Percentiles rank a stretch among this genome's conserved stretches.
Conservation (phyloP, 2,329 filamentous ascomycete genomes). For the Cercospora beticola region DNA sequence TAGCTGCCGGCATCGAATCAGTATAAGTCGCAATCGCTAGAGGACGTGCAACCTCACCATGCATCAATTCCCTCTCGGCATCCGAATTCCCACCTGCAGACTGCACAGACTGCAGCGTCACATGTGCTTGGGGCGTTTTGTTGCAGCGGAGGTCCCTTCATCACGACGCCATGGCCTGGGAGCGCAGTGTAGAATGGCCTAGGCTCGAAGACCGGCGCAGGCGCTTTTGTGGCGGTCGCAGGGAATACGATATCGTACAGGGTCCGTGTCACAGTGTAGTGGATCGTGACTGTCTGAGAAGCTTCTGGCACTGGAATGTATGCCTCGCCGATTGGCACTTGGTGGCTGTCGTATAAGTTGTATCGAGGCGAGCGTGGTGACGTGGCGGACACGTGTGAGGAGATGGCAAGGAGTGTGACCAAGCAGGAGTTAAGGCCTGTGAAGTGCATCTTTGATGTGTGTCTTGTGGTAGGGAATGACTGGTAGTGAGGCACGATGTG, state of each 20-base stretch:
- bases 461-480: constrained; percentile 6
- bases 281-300: constrained; percentile 17
- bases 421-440: neutral
- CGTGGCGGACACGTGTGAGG: neutral
- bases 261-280: constrained; percentile 19
- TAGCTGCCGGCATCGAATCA: constrained; percentile 11
- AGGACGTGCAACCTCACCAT: neutral
- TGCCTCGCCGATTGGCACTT: constrained; percentile 18
- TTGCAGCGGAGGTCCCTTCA: constrained; percentile 4
- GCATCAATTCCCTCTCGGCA: constrained; percentile 16
- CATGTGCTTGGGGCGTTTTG: constrained; percentile 12
- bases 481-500: constrained; percentile 8
- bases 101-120: constrained; percentile 21
- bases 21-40: neutral
- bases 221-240: constrained; percentile 6
- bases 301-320: constrained; percentile 8
- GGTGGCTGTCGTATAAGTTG: constrained; percentile 12
- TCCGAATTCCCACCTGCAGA: constrained; percentile 17
- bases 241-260: constrained; percentile 21
- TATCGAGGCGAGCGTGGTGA: neutral
- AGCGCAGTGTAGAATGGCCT: constrained; percentile 3
- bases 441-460: constrained; percentile 19
- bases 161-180: neutral
- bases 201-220: neutral
- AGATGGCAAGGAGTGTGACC: constrained; percentile 4